Percentiles rank a stretch among this genome's conserved stretches.
Evolutionary conservation across 176 grass and related monocot species (phyloP).

Genomic region (Triticum dicoccoides): DNA sequence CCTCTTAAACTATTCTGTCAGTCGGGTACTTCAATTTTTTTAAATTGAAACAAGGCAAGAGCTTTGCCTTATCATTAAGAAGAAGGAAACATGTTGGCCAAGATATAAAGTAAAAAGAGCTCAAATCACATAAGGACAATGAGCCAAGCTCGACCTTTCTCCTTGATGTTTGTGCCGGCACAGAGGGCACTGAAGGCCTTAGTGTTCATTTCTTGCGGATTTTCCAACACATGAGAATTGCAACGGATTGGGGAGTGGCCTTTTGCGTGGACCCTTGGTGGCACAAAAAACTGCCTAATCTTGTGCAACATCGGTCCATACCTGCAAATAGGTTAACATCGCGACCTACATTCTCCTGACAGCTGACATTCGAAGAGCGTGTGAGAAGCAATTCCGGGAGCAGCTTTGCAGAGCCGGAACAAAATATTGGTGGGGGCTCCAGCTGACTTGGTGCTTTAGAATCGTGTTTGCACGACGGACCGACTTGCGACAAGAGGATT

Average conservation of each 20-base stretch:
- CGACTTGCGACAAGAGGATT: not conserved
- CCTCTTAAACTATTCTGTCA: not conserved
- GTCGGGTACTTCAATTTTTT: not conserved
- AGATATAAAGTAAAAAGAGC: not conserved
- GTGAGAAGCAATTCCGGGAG: not conserved
- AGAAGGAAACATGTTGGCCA: not conserved
- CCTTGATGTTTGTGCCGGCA: not conserved
- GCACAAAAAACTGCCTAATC: not conserved
- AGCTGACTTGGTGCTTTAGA: too few species aligned
- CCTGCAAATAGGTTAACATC: not conserved
- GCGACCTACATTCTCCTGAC: not conserved
- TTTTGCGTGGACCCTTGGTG: not conserved
- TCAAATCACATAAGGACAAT: not conserved
- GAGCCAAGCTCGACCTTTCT: not conserved
- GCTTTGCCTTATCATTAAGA: not conserved
- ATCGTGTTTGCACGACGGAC: not conserved
- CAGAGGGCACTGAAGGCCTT: not conserved
- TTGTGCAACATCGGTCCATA: not conserved
- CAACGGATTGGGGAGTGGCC: not conserved
- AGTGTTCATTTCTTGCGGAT: not conserved
- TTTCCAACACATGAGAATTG: not conserved
- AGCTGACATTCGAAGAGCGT: not conserved
- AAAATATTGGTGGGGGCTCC: not conserved
- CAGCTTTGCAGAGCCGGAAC: not conserved
- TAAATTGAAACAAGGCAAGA: not conserved